phyloP scores from a whole-genome alignment of 352 stramenopile genomes.

The Phytopythium oedochilum region DNA sequence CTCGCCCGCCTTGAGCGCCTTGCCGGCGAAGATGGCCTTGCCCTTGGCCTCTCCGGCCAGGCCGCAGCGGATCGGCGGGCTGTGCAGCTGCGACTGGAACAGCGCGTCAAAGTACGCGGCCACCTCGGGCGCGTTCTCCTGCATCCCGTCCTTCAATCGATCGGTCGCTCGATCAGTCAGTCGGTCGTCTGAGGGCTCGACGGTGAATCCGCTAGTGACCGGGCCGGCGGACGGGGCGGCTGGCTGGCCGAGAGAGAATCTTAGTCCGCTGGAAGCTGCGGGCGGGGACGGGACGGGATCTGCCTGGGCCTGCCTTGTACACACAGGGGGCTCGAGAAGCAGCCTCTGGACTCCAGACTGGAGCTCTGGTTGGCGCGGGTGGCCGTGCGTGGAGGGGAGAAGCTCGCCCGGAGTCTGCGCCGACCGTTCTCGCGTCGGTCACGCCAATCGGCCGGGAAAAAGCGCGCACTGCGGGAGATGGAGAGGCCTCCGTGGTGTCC shows the following conservation, averaged over 20 bases:
- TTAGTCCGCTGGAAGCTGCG: constrained; percentile 4
- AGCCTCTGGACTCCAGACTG: too few species aligned
- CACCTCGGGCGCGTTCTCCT: constrained; percentile 35
- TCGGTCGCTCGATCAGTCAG: not conserved
- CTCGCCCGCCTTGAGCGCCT: constrained; percentile 51
- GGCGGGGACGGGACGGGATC: too few species aligned
- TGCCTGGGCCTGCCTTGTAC: too few species aligned
- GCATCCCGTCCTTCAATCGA: constrained; percentile 18
- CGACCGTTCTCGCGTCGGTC: constrained; percentile 1
- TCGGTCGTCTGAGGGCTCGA: not conserved
- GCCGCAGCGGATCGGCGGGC: constrained; percentile 49
- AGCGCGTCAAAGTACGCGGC: constrained; percentile 62
- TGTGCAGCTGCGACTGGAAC: constrained; percentile 43
- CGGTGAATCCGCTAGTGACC: not conserved
- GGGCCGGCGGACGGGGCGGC: not conserved
- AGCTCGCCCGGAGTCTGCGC: not conserved
- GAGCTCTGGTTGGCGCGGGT: not conserved
- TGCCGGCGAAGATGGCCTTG: constrained; percentile 66
- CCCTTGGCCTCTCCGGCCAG: constrained; percentile 49
- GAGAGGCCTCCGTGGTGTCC: too few species aligned
- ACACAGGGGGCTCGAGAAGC: too few species aligned
- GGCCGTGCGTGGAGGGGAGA: too few species aligned
- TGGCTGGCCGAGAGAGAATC: not conserved
- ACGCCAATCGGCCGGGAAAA: constrained; percentile 1
- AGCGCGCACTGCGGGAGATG: constrained; percentile 1